Conservation (phyloP, 805 yeast genomes). For the Candida bentonensis region DNA sequence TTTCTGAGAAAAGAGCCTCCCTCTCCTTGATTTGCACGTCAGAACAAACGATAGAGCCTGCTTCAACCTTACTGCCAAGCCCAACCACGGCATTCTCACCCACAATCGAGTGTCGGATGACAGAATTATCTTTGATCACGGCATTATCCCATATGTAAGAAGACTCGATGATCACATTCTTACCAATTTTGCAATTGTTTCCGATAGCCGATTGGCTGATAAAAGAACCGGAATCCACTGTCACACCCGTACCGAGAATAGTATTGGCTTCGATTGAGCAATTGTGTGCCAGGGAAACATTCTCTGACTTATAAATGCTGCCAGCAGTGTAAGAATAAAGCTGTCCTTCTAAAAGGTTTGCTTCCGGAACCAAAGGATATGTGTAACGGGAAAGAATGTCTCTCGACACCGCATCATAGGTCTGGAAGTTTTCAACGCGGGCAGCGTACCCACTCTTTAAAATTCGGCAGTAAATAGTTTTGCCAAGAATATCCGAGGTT, state of each 20-base stretch:
- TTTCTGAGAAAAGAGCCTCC: slow-evolving; percentile 27
- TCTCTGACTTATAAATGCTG: slow-evolving; percentile 79
- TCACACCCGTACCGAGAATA: slow-evolving; percentile 65
- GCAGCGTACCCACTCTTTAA: slow-evolving; percentile 76
- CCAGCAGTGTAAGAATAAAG: slow-evolving; percentile 69
- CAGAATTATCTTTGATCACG: slow-evolving; percentile 48
- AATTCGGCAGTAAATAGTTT: slow-evolving; percentile 79
- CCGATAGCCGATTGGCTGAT: slow-evolving; percentile 72
- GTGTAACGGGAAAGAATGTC: slow-evolving; percentile 87
- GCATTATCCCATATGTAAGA: slow-evolving; percentile 85
- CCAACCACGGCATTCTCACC: slow-evolving; percentile 53
- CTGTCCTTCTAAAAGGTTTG: slow-evolving; percentile 52
- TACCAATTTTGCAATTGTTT: slow-evolving; percentile 71
- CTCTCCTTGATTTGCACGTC: slow-evolving; percentile 50
- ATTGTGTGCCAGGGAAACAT: slow-evolving; percentile 85
- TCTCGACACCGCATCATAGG: slow-evolving; percentile 82
- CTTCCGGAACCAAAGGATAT: slow-evolving; percentile 81
- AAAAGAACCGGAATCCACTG: slow-evolving; percentile 59
- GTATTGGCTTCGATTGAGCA: slow-evolving; percentile 72
- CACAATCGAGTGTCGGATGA: slow-evolving; percentile 49
- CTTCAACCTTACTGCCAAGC: slow-evolving; percentile 33
- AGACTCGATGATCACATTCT: slow-evolving; percentile 52
- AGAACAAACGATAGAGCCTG: slow-evolving; percentile 73
- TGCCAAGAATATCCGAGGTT: slow-evolving; percentile 78
- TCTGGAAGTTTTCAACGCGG: slow-evolving; percentile 88